Conservation (phyloP, 1,284 basidiomycete species). For the Schizophyllum amplum region DNA sequence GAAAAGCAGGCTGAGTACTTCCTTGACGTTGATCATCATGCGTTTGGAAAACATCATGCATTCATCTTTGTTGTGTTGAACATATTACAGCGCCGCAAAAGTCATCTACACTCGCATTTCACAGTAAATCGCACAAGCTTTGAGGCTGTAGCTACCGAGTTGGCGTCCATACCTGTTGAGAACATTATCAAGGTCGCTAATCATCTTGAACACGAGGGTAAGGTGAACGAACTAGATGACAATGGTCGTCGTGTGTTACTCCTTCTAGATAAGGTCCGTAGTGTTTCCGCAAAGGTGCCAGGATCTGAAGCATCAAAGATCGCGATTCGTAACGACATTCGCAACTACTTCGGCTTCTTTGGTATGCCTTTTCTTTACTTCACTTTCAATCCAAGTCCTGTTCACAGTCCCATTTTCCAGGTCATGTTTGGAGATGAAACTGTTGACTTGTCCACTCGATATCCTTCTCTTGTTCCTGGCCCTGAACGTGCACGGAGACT, state of each 20-base stretch:
- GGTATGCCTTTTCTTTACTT: conserved; percentile 23
- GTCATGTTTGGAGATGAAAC: conserved; percentile 19
- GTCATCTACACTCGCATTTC: conserved; percentile 18
- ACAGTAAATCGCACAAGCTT: conserved; percentile 12
- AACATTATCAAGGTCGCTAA: too few species aligned
- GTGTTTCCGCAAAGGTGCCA: conserved; percentile 19
- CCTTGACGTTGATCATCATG: conserved; percentile 13
- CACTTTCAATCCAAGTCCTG: conserved; percentile 24
- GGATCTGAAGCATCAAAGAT: conserved; percentile 21
- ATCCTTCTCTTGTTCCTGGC: conserved; percentile 4
- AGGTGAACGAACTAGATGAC: conserved; percentile 5
- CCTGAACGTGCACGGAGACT: conserved; percentile 13
- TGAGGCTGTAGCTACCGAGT: conserved; percentile 7
- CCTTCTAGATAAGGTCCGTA: conserved; percentile 18
- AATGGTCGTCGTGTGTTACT: not conserved
- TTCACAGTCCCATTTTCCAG: conserved; percentile 20
- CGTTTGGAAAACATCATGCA: conserved; percentile 23
- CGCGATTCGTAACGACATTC: conserved; percentile 20
- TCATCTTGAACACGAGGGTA: not conserved
- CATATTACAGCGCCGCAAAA: conserved; percentile 19
- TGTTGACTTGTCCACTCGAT: conserved; percentile 11
- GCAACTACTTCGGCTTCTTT: conserved; percentile 16
- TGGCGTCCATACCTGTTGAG: too few species aligned
- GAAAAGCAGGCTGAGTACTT: conserved; percentile 16
- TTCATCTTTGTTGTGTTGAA: conserved; percentile 26